These are phyloP conservation scores for Monosporascus sp. DNA, from an alignment of 2,329 filamentous ascomycete species.

Conservation along the genomic window DNA sequence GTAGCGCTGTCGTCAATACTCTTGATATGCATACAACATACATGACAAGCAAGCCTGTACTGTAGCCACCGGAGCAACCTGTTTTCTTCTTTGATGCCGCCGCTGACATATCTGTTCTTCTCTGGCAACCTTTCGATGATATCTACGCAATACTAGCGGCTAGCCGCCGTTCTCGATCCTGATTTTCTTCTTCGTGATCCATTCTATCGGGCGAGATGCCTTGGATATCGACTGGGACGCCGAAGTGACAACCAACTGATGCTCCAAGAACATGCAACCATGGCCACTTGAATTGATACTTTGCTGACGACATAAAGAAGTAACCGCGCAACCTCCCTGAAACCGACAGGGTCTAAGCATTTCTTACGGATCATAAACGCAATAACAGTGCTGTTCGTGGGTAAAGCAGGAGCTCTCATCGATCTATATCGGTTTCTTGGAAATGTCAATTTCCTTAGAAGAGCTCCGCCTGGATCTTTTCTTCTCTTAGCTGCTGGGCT, in stretches of 20 bases:
- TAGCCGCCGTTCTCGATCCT: neutral
- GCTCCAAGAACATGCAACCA: neutral
- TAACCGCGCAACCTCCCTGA: neutral
- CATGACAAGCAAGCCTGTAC: neutral
- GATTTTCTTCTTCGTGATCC: neutral
- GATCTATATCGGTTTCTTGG: neutral
- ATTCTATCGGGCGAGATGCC: neutral
- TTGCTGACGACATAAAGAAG: neutral
- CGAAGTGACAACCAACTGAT: neutral
- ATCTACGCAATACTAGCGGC: neutral
- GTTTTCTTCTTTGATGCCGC: neutral
- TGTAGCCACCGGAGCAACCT: neutral
- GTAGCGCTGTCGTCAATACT: neutral
- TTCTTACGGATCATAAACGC: too few relatives aligned
- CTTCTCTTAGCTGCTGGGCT: constrained; percentile 53
- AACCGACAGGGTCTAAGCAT: too few relatives aligned
- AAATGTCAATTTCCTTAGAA: constrained; percentile 5
- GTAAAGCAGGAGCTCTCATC: too few relatives aligned
- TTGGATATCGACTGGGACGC: neutral
- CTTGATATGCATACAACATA: neutral
- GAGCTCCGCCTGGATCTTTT: constrained; percentile 40
- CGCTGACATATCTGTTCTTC: neutral
- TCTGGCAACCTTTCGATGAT: neutral
- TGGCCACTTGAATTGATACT: neutral
- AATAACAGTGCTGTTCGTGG: too few relatives aligned